Percentiles rank a stretch among this genome's conserved stretches.
Conservation (phyloP, 1,284 basidiomycete genomes). For the Fomes fomentarius region DNA sequence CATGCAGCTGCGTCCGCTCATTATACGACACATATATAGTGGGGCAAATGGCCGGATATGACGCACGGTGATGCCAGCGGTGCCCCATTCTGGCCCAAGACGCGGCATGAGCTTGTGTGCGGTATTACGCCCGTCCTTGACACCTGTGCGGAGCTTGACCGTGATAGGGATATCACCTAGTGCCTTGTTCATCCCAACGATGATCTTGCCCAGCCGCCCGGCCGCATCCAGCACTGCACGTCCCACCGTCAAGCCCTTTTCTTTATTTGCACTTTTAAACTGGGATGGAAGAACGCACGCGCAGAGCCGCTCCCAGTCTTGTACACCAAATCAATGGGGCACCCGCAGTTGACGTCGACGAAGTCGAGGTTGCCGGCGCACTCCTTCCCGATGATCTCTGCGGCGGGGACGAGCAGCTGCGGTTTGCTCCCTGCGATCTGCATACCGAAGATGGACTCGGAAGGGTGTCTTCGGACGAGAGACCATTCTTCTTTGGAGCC, state of each 20-base stretch:
- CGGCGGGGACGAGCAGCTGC: constrained; percentile 75
- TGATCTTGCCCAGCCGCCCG: constrained; percentile 82
- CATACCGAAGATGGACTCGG: constrained; percentile 89
- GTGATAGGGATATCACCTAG: constrained; percentile 95
- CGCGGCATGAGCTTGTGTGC: constrained; percentile 93
- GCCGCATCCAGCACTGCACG: constrained; percentile 83
- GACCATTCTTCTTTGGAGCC: constrained; percentile 94
- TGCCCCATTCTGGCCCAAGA: constrained; percentile 79
- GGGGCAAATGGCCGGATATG: accelerated
- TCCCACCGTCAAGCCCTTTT: no score
- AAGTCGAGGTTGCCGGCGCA: constrained; percentile 76
- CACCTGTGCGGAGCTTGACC: constrained; percentile 91
- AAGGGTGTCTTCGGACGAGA: constrained; percentile 84
- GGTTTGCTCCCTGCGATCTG: constrained; percentile 86
- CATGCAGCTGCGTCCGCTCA: constrained; percentile 72
- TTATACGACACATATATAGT: neutral
- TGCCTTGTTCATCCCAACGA: constrained; percentile 91
- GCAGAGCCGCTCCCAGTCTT: constrained; percentile 91
- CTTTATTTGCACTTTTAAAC: no score
- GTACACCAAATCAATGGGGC: constrained; percentile 97
- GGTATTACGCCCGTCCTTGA: constrained; percentile 84
- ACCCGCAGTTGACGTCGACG: constrained; percentile 95
- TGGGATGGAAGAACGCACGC: constrained; percentile 45
- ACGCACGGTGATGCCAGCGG: constrained; percentile 78
- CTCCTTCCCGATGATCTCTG: constrained; percentile 82